Evolutionary conservation across 1,284 basidiomycete species (phyloP), one percentile per base, ranked within the genome.

Genomic region (Uromyces viciae-fabae): DNA sequence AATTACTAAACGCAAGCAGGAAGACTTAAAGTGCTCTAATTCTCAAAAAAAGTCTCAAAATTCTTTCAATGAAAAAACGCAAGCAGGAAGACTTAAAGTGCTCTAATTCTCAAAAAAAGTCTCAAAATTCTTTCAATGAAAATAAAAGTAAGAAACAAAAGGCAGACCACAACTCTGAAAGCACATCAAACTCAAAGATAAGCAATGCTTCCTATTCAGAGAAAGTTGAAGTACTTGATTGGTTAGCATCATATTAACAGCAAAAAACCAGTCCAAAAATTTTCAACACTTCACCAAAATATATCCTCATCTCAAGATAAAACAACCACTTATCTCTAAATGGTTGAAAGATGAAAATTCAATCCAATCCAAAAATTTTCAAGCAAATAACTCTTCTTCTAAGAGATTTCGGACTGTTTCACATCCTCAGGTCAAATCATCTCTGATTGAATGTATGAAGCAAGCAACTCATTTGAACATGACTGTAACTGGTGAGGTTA

Each of bases 271-370:
- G 36, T 49, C 66, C 15, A 68, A 69, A 25, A 78, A 46, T 5
- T 28, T n/a, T 1, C 3, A n/a, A 17, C 76, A 78, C 38, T 78
- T 78, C 71, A 19, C 28, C 25, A 17, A 68, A 22, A 56, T 69
- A 2, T 58, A 17, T 36, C 43, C 46, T 2, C 36, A 69, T 2
- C n/a, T 69, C 3, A 69, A 52, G 22, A 69, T 78, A 28, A 78
- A 56, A 36, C 76, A 78, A 69, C 76, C 76, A 17, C 4, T 69
- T 0, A 56, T 71, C 38, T 78, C 64, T 42, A 40, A 38, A 33
- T 71, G 76, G 64, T 15, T 78, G 36, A 78, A 69, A 71, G 76
- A 54, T n/a, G 66, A 78, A 78, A n/a, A 42, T 15, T 31, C 11
- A 3, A 78, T 78, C 40, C 42, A 25, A 28, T 3, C 0, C 17